Conservation (phyloP, 2,329 filamentous ascomycete species). For the Pseudofabraea citricarpa region DNA sequence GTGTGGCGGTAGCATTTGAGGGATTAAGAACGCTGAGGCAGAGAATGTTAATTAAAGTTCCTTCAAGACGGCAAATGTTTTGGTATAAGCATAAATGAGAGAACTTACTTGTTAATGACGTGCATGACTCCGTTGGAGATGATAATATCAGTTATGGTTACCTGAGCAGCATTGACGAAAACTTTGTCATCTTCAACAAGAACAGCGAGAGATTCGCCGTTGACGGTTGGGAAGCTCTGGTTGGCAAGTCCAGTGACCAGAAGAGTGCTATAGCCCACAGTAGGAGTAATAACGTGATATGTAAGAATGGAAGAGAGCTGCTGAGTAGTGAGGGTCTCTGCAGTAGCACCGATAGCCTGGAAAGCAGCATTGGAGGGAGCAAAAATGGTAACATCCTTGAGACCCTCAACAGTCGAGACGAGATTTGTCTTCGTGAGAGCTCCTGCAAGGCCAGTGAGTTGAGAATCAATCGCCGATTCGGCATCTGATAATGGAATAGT, state of each 20-base stretch:
- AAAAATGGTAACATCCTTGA: conserved; percentile 45
- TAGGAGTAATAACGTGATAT: conserved; percentile 28
- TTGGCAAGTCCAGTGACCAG: conserved; percentile 31
- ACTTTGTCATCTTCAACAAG: conserved; percentile 24
- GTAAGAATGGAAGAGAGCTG: conserved; percentile 21
- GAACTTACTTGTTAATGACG: conserved; percentile 27
- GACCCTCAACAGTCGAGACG: conserved; percentile 29
- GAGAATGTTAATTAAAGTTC: neutral
- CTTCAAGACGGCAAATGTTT: too few species aligned
- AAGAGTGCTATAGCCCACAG: conserved; percentile 21
- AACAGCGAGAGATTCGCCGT: conserved; percentile 22
- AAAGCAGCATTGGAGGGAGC: conserved; percentile 27
- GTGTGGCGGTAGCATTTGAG: conserved; percentile 9
- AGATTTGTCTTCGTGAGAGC: conserved; percentile 25
- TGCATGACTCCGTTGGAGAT: conserved; percentile 28
- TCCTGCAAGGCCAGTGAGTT: conserved; percentile 28
- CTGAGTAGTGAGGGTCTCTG: conserved; percentile 15
- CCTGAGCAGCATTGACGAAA: conserved; percentile 33
- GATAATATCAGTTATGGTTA: conserved; percentile 29
- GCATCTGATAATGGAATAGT: conserved; percentile 35
- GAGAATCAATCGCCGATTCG: conserved; percentile 26
- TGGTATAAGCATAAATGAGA: too few species aligned
- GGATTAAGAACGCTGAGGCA: conserved; percentile 12
- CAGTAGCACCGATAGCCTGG: conserved; percentile 24
- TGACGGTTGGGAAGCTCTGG: conserved; percentile 19